Base-by-base conservation (phyloP, 2,329 filamentous ascomycete genomes). In the Karstenula rhodostoma region DNA sequence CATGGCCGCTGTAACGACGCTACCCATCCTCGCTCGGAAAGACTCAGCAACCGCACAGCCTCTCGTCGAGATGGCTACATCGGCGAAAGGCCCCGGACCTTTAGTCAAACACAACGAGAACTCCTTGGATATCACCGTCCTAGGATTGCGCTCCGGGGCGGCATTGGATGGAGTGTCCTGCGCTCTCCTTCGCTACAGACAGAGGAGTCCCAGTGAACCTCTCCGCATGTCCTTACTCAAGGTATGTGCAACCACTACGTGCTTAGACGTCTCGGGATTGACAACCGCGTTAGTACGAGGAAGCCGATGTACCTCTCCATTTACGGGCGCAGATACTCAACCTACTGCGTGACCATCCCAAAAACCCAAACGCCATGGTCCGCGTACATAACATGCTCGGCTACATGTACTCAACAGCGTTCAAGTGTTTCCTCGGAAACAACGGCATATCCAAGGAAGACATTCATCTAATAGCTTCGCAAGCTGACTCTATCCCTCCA, bases 341-440 rank as follows among this genome's bases (percentile, higher is more conserved):
- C 55, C 84, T 87, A 71, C 87, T 89, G 60, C 77, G 83, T 35
- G 78, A 85, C 68, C 83, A 86, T 68, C 78, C 77, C 47, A 86
- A 83, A 4, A 83, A 84, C 1, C 82, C 85, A 0, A 81, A 82
- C 47, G 83, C 84, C 65, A 73, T 87, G 15, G 84, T 85, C 3
- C 83, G 86, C 66, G 80, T 87, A 60, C 88, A 89, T 61, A 82
- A 86, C 15, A 77, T 84, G 25, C 78, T 89, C 4, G 86, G 86
- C 9, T 82, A 86, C 69, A 82, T 83, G 8, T 87, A 88, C 68
- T 83, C 86, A 1, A 74, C 75, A 0, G 84, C 85, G 0, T 84
- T 82, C 43, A 77, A 81, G 37, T 68, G 79, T 29, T 88, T 88
- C 67, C 83, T 79, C 66, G 67, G 76, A 19, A 77, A 80, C 50